Conservation (phyloP, 352 stramenopile genomes). For the Pythium grandisporangium region DNA sequence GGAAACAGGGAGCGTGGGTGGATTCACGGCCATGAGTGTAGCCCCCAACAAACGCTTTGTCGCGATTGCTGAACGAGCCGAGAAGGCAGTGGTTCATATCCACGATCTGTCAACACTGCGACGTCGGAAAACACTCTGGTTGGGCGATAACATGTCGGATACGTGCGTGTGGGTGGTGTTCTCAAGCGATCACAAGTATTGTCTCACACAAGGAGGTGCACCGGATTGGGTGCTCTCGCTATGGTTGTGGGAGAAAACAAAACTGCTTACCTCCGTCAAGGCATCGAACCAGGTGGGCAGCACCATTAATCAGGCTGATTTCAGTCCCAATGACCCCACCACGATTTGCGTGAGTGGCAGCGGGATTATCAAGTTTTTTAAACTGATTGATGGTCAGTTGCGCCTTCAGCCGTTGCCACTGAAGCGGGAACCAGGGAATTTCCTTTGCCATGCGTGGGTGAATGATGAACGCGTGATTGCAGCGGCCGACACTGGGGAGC, state of each 20-base stretch:
- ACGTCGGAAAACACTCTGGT: constrained; percentile 76
- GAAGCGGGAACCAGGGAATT: constrained; percentile 79
- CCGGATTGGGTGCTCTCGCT: constrained; percentile 89
- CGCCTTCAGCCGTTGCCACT: constrained; percentile 54
- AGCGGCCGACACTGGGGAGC: constrained; percentile 79
- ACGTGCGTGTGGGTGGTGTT: constrained; percentile 81
- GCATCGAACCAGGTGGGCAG: constrained; percentile 56
- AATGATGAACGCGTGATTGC: constrained; percentile 87
- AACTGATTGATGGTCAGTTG: constrained; percentile 78
- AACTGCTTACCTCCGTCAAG: constrained; percentile 73
- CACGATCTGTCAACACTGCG: constrained; percentile 86
- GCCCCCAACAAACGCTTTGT: constrained; percentile 80
- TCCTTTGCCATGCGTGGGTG: constrained; percentile 89
- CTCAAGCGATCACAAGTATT: constrained; percentile 86
- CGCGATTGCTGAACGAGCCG: constrained; percentile 80
- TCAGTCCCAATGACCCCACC: constrained; percentile 79
- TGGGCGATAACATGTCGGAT: constrained; percentile 72
- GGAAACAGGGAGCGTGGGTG: constrained; percentile 48
- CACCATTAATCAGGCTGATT: constrained; percentile 81
- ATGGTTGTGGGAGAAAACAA: constrained; percentile 91
- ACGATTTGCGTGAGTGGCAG: constrained; percentile 86
- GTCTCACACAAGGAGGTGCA: constrained; percentile 78
- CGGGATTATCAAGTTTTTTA: constrained; percentile 86
- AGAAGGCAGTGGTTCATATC: constrained; percentile 82
- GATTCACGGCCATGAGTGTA: constrained; percentile 84